Conservation (phyloP, 2,329 filamentous ascomycete species). For the Gnomoniopsis smithogilvyi region DNA sequence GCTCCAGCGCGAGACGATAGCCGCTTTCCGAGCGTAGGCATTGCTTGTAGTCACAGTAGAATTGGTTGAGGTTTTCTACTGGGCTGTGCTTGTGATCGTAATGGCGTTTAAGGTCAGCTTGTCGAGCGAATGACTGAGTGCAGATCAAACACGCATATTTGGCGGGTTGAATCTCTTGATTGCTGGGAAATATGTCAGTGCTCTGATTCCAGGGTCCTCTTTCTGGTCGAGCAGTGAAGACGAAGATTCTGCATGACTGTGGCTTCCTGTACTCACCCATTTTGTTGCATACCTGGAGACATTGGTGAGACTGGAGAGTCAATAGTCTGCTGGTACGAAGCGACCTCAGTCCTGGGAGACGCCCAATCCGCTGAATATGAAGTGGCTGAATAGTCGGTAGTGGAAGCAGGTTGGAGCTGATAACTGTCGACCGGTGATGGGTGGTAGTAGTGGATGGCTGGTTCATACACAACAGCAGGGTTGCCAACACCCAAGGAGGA, state of each 20-base stretch:
- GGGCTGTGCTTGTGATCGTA: constrained; percentile 45
- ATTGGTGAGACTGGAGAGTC: not conserved
- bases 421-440: not conserved
- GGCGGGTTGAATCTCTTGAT: not conserved
- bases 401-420: not conserved
- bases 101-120: constrained; percentile 54
- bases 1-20: not conserved
- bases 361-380: not conserved
- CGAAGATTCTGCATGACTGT: too few species aligned
- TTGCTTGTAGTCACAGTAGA: constrained; percentile 48
- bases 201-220: not conserved
- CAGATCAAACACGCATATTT: constrained; percentile 39
- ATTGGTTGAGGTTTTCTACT: constrained; percentile 38
- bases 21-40: constrained; percentile 38
- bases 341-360: not conserved
- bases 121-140: constrained; percentile 44
- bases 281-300: not conserved
- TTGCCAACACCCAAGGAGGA: not conserved
- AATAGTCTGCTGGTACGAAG: not conserved
- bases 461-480: not conserved
- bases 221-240: not conserved
- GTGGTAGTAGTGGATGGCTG: not conserved
- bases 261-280: not conserved
- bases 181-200: not conserved
- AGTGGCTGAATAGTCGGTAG: not conserved